phyloP scores from a whole-genome alignment of 106 monocot species.

The Apostasia ramifera region DNA sequence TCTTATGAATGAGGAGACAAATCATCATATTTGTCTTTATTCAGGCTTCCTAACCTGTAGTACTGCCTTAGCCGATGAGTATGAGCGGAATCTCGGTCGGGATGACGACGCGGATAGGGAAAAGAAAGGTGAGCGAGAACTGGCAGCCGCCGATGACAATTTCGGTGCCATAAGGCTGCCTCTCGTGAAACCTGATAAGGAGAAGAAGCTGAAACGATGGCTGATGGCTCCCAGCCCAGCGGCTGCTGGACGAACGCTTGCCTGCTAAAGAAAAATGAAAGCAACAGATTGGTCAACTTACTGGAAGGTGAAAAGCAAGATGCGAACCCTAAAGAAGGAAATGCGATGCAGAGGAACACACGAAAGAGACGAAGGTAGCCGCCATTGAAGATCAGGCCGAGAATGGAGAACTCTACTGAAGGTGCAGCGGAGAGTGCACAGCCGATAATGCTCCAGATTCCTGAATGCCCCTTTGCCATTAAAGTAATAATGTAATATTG shows the following conservation, averaged over 20 bases:
- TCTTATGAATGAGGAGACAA: too few species aligned
- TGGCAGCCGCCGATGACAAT: constrained; percentile 9
- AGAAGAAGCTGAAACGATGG: background rate
- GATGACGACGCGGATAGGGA: background rate
- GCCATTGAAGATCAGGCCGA: constrained; percentile 25
- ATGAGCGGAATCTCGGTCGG: constrained; percentile 1
- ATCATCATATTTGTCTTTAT: background rate
- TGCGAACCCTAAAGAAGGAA: background rate
- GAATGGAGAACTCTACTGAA: too few species aligned
- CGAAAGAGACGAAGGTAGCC: constrained; percentile 32
- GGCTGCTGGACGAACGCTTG: constrained; percentile 11
- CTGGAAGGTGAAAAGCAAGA: background rate
- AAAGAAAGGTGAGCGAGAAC: background rate
- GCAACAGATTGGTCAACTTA: background rate
- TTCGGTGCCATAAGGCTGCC: background rate
- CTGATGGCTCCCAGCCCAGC: constrained; percentile 6
- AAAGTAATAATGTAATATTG: too few species aligned
- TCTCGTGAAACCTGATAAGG: constrained; percentile 1
- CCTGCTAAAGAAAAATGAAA: constrained; percentile 10
- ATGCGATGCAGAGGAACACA: constrained; percentile 2
- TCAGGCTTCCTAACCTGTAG: constrained; percentile 19
- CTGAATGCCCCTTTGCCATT: too few species aligned
- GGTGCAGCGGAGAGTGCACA: too few species aligned
- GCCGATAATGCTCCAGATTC: too few species aligned
- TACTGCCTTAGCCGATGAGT: constrained; percentile 20